phyloP scores from a whole-genome alignment of 169 alveolate genomes.

The Miamiensis avidus region DNA sequence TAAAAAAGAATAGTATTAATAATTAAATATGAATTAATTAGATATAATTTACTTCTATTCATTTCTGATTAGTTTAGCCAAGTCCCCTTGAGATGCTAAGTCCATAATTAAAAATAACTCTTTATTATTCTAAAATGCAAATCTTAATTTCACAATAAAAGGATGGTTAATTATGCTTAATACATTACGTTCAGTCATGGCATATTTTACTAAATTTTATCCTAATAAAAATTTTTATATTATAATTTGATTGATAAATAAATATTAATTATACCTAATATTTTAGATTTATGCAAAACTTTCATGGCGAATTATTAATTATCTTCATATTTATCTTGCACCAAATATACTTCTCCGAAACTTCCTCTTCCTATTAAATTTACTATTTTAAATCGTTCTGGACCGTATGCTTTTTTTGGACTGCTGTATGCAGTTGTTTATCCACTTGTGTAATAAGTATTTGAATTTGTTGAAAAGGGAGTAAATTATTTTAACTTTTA shows the following conservation, averaged over 20 bases:
- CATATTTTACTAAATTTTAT: constrained; percentile 79
- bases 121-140: constrained; percentile 80
- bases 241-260: constrained; percentile 44
- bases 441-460: not conserved
- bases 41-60: constrained; percentile 5
- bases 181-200: constrained; percentile 88
- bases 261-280: not conserved
- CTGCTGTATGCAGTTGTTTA: not conserved
- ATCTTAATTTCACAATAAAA: constrained; percentile 77
- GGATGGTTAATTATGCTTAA: constrained; percentile 78
- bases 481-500: not conserved
- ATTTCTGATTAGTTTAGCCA: constrained; percentile 45
- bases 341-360: constrained; percentile 83
- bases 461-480: not conserved
- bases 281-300: constrained; percentile 35
- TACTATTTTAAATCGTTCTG: constrained; percentile 49
- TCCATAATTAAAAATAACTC: constrained; percentile 79
- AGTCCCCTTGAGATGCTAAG: constrained; percentile 37
- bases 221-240: constrained; percentile 60
- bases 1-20: not conserved
- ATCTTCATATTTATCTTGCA: constrained; percentile 40
- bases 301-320: constrained; percentile 59
- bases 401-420: constrained; percentile 21
- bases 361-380: constrained; percentile 76
- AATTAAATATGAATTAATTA: no score